Conservation (phyloP, 805 yeast genomes). For the Sugiyamaella mastotermitis region DNA sequence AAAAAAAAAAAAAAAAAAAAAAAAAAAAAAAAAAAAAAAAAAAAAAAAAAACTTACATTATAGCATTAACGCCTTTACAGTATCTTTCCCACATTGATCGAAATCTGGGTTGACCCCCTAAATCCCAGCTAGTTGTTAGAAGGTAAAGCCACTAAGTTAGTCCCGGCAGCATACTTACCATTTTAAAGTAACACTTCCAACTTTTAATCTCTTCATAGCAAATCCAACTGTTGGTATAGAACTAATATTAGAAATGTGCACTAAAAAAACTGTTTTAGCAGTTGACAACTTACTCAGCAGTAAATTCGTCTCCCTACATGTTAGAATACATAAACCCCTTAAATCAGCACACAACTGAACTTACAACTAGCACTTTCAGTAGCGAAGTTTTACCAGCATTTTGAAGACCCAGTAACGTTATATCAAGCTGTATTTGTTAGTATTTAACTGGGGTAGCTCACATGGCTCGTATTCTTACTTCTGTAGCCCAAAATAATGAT, state of each 20-base stretch:
- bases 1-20: too few relatives aligned
- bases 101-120: constrained; percentile 36
- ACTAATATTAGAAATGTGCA: constrained; percentile 13
- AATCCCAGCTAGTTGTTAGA: constrained; percentile 30
- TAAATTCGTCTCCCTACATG: constrained; percentile 27
- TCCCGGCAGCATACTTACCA: constrained; percentile 21
- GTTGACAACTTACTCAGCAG: constrained; percentile 25
- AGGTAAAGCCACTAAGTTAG: not conserved
- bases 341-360: constrained; percentile 5
- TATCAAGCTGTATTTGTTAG: constrained; percentile 32
- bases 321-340: not conserved
- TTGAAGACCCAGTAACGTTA: constrained; percentile 32
- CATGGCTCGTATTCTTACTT: too few relatives aligned
- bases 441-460: too few relatives aligned
- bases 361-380: constrained; percentile 28
- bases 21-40: too few relatives aligned
- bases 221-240: constrained; percentile 36
- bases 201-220: constrained; percentile 30
- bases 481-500: too few relatives aligned
- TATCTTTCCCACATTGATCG: constrained; percentile 36
- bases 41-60: constrained; percentile 28
- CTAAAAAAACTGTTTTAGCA: constrained; percentile 2
- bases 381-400: constrained; percentile 35
- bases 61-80: constrained; percentile 33
- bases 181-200: constrained; percentile 32